Conservation (phyloP, 768 basidiomycete genomes). For the Rubroboletus satanas region DNA sequence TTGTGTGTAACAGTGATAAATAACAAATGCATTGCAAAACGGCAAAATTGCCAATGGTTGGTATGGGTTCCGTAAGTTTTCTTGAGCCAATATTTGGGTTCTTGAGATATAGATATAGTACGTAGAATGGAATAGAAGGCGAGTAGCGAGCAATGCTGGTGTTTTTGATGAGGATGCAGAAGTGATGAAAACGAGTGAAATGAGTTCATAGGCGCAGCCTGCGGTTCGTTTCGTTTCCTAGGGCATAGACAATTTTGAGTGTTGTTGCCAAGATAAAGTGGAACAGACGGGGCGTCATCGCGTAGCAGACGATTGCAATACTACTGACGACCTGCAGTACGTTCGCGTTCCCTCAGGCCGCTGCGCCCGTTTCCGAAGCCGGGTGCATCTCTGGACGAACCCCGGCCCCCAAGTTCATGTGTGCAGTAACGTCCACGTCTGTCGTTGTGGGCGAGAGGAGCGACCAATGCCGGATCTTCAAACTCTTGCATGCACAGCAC, state of each 20-base stretch:
- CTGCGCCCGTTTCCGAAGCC: constrained; percentile 65
- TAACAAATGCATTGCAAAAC: constrained; percentile 32
- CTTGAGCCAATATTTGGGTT: constrained; percentile 25
- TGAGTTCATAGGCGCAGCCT: constrained; percentile 24
- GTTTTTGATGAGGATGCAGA: constrained; percentile 28
- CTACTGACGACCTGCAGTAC: constrained; percentile 29
- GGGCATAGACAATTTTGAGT: constrained; percentile 11
- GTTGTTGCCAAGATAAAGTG: constrained; percentile 1
- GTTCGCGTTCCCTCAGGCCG: constrained; percentile 48
- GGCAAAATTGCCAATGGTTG: constrained; percentile 25
- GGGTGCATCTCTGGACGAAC: constrained; percentile 45
- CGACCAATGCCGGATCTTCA: constrained; percentile 29
- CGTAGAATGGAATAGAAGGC: constrained; percentile 29
- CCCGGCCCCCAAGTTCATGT: constrained; percentile 49
- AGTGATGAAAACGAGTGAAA: constrained; percentile 11
- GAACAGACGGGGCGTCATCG: neutral
- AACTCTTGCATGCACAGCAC: constrained; percentile 35
- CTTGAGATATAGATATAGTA: constrained; percentile 38
- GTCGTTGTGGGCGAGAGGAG: constrained; percentile 22
- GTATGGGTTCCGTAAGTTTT: constrained; percentile 35
- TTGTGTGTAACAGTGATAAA: constrained; percentile 29
- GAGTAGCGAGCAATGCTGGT: constrained; percentile 23
- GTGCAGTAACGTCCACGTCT: constrained; percentile 53
- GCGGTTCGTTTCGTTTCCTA: constrained; percentile 17
- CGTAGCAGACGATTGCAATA: neutral